Percentiles rank a stretch among this genome's conserved stretches.
Conservation (phyloP, 805 yeast genomes). For the Candida lessepsii region DNA sequence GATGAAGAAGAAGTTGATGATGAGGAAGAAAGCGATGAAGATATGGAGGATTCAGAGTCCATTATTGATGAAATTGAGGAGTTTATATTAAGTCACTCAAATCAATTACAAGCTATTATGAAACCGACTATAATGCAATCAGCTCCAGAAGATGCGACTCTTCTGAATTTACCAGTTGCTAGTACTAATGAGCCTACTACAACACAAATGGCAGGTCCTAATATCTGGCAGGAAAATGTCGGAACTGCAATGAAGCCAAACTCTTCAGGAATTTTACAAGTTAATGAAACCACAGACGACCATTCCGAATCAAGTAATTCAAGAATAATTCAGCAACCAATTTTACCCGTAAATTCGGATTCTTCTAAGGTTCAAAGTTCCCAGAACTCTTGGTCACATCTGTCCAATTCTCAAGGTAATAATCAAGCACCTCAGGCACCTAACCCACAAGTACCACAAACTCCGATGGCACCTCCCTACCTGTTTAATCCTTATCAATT, state of each 20-base stretch:
- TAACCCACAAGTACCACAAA: conserved; percentile 9
- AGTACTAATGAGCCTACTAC: background rate
- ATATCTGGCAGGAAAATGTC: conserved; percentile 6
- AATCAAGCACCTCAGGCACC: background rate
- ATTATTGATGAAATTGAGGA: conserved; percentile 40
- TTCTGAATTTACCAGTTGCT: too few species aligned
- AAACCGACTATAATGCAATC: conserved; percentile 3
- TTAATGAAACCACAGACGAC: background rate
- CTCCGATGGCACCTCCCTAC: conserved; percentile 6
- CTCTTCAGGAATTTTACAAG: background rate
- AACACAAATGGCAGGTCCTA: conserved; percentile 4
- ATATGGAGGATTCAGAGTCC: conserved; percentile 3
- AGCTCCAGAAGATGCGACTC: too few species aligned
- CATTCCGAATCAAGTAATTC: background rate
- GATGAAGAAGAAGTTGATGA: conserved; percentile 9
- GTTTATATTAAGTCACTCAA: conserved; percentile 34
- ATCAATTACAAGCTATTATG: conserved; percentile 20
- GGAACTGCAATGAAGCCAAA: conserved; percentile 3
- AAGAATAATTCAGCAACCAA: background rate
- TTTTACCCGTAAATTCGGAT: conserved; percentile 1
- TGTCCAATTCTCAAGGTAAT: background rate
- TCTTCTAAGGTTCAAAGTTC: background rate
- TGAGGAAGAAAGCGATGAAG: conserved; percentile 4
- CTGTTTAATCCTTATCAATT: conserved; percentile 6
- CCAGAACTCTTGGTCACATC: background rate